Evolutionary conservation across 2,329 filamentous ascomycete genomes (phyloP).

Genomic region (Penicillium sp.): DNA sequence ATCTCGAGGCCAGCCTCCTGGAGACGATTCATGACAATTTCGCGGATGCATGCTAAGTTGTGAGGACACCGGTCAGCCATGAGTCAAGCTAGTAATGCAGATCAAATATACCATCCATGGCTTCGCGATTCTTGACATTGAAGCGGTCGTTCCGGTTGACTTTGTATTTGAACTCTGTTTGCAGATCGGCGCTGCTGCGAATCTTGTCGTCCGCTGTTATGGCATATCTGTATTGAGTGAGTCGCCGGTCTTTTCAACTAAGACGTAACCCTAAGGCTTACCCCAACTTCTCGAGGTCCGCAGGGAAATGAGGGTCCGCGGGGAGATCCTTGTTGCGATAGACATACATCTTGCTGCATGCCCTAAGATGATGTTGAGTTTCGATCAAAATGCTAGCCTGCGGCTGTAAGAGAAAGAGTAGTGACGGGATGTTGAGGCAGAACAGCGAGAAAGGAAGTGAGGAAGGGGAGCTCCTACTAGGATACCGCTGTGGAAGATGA

Average conservation of each 20-base stretch:
- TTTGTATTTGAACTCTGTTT: slow-evolving; percentile 73
- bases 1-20: slow-evolving; percentile 60
- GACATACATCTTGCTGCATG: slow-evolving; percentile 67
- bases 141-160: slow-evolving; percentile 72
- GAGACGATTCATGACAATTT: slow-evolving; percentile 65
- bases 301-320: slow-evolving; percentile 66
- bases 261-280: slow-evolving; percentile 43
- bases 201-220: slow-evolving; percentile 76
- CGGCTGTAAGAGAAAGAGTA: slow-evolving; percentile 1
- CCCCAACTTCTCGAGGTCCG: slow-evolving; percentile 71
- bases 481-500: too few species aligned
- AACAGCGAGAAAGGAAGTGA: not conserved
- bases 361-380: not conserved
- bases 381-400: not conserved
- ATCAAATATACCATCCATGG: slow-evolving; percentile 67
- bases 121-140: slow-evolving; percentile 73
- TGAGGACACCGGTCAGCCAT: not conserved
- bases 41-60: slow-evolving; percentile 55
- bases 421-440: not conserved
- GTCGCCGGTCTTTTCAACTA: not conserved
- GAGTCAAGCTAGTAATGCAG: not conserved
- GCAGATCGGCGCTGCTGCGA: slow-evolving; percentile 66
- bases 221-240: slow-evolving; percentile 64
- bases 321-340: slow-evolving; percentile 69
- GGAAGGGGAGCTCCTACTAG: not conserved